These are phyloP conservation scores for Yamadazyma songkhlaensis DNA, from an alignment of 1,139 yeast genomes.

Conservation along the genomic window DNA sequence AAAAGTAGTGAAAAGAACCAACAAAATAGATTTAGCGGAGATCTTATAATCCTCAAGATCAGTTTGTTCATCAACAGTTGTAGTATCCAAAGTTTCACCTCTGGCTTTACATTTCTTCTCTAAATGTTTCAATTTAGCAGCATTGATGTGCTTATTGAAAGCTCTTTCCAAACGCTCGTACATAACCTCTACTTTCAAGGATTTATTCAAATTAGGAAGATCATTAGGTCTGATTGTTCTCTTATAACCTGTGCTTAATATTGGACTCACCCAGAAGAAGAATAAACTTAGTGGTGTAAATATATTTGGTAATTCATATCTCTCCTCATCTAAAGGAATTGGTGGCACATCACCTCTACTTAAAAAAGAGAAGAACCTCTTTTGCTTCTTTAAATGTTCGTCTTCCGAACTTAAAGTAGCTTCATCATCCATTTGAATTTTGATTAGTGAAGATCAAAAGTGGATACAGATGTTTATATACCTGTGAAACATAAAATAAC, in stretches of 20 bases:
- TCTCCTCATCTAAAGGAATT: conserved; percentile 50
- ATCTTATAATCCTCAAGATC: conserved; percentile 9
- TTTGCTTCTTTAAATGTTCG: conserved; percentile 14
- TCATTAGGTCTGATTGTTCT: conserved; percentile 66
- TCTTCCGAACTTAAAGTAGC: conserved; percentile 1
- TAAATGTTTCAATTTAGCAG: conserved; percentile 22
- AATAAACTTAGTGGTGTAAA: conserved; percentile 33
- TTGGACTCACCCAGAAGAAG: conserved; percentile 59
- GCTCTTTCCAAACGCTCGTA: conserved; percentile 27
- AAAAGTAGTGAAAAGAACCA: conserved; percentile 25
- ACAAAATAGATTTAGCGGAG: conserved; percentile 13
- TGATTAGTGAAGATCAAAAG: background rate
- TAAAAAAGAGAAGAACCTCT: conserved; percentile 15
- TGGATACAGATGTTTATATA: too few species aligned
- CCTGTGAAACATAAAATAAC: too few species aligned
- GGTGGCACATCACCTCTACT: conserved; percentile 40
- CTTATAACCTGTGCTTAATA: conserved; percentile 60
- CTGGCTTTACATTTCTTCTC: conserved; percentile 24
- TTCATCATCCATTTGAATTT: conserved; percentile 3
- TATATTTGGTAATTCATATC: conserved; percentile 31
- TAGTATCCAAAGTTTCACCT: conserved; percentile 10
- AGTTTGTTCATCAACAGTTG: conserved; percentile 15
- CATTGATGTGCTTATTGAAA: conserved; percentile 33
- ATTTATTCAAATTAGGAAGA: conserved; percentile 52
- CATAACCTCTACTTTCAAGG: conserved; percentile 49